phyloP scores from a whole-genome alignment of 257 asterid genomes.

The Eucommia ulmoides region DNA sequence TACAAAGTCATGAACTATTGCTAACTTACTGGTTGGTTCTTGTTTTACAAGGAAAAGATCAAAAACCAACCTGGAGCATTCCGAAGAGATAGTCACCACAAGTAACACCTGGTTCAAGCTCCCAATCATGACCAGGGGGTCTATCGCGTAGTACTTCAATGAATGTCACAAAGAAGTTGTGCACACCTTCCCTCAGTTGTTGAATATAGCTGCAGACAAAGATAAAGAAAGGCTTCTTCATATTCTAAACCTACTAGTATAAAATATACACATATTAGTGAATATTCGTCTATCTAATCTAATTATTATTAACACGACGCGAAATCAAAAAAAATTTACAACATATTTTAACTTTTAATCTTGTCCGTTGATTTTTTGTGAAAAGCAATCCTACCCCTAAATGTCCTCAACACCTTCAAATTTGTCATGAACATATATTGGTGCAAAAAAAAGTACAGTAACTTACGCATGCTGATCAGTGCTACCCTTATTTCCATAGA shows the following conservation, averaged over 20 bases:
- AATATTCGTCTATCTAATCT: too few species aligned
- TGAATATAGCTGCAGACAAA: slow-evolving; percentile 65
- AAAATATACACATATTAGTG: too few species aligned
- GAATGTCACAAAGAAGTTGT: slow-evolving; percentile 87
- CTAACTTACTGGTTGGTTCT: background rate
- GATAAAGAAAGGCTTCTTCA: background rate
- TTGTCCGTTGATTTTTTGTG: too few species aligned
- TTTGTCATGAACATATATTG: too few species aligned
- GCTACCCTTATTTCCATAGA: slow-evolving; percentile 99
- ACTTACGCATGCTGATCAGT: slow-evolving; percentile 99
- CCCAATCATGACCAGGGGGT: slow-evolving; percentile 99
- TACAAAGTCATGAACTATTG: too few species aligned
- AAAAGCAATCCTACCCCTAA: too few species aligned
- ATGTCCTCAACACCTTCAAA: too few species aligned
- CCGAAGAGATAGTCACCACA: slow-evolving; percentile 97
- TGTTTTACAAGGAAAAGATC: background rate
- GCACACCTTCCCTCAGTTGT: slow-evolving; percentile 97
- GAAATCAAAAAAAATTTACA: too few species aligned
- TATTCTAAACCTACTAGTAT: background rate
- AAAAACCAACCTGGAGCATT: slow-evolving; percentile 60
- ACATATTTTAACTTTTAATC: too few species aligned
- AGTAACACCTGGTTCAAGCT: slow-evolving; percentile 98
- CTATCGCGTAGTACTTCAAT: slow-evolving; percentile 97
- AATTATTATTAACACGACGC: too few species aligned
- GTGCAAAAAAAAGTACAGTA: background rate